Conservation (phyloP, 768 basidiomycete genomes). For the Pisolithus orientalis region DNA sequence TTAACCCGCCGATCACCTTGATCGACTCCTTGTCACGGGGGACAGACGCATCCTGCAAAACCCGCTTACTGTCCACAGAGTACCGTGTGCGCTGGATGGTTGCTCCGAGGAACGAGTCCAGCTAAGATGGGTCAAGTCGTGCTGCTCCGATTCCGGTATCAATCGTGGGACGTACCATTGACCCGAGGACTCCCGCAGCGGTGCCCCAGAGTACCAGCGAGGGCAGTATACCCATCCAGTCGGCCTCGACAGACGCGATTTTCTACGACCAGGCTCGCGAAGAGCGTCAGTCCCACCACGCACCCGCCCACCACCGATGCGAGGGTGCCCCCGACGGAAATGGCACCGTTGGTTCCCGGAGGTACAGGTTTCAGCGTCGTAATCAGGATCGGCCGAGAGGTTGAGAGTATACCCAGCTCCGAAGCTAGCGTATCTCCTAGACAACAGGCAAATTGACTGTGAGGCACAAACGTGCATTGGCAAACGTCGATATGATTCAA, state of each 20-base stretch:
- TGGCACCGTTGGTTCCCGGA: constrained; percentile 86
- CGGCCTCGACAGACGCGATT: constrained; percentile 45
- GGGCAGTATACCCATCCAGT: constrained; percentile 32
- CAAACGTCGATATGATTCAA: constrained; percentile 1
- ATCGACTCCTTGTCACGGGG: constrained; percentile 37
- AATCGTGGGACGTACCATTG: constrained; percentile 46
- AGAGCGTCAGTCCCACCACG: constrained; percentile 61
- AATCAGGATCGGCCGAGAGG: constrained; percentile 61
- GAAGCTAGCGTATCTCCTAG: constrained; percentile 91
- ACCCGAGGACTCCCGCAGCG: constrained; percentile 70
- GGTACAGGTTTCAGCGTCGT: constrained; percentile 74
- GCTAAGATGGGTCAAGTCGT: constrained; percentile 32
- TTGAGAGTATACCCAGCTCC: constrained; percentile 84
- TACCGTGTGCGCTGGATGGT: constrained; percentile 80
- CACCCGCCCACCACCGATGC: constrained; percentile 70
- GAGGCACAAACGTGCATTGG: too few relatives aligned
- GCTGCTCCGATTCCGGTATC: background rate
- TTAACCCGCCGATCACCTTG: constrained; percentile 53
- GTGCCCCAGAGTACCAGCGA: constrained; percentile 54
- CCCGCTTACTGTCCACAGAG: constrained; percentile 49
- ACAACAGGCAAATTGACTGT: constrained; percentile 82
- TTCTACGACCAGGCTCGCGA: constrained; percentile 52
- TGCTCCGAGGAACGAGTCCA: constrained; percentile 85
- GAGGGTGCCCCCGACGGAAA: constrained; percentile 69
- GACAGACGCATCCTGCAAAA: constrained; percentile 54